Conservation (phyloP, 768 basidiomycete genomes). For the Saitozyma podzolica region DNA sequence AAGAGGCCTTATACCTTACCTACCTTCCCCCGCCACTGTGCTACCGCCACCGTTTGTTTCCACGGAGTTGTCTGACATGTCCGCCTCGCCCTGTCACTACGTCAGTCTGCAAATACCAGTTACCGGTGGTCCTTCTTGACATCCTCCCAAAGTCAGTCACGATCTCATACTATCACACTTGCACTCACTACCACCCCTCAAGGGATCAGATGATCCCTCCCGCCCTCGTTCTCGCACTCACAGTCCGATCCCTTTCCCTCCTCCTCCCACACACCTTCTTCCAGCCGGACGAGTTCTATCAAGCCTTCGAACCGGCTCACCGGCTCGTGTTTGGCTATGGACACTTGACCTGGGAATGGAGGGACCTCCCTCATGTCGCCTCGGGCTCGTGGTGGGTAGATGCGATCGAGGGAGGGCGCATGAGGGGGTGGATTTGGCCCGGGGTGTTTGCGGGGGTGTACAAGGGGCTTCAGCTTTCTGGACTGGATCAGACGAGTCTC, state of each 20-base stretch:
- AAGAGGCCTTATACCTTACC: too few relatives aligned
- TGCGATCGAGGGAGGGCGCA: slow-evolving; percentile 45
- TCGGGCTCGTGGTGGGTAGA: slow-evolving; percentile 33
- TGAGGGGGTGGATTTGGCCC: slow-evolving; percentile 63
- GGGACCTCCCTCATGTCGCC: slow-evolving; percentile 21
- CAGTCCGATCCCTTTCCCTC: slow-evolving; percentile 40
- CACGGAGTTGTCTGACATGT: too few relatives aligned
- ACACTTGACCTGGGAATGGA: slow-evolving; percentile 95
- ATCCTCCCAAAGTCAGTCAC: too few relatives aligned
- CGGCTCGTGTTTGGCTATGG: slow-evolving; percentile 86
- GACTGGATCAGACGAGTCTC: slow-evolving; percentile 61
- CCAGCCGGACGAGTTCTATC: slow-evolving; percentile 96
- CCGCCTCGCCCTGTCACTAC: too few relatives aligned
- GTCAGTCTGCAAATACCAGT: too few relatives aligned
- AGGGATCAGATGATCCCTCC: slow-evolving; percentile 11
- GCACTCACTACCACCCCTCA: neutral
- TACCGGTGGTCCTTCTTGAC: too few relatives aligned
- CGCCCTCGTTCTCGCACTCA: slow-evolving; percentile 35
- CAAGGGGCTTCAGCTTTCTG: slow-evolving; percentile 63
- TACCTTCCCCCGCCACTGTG: too few relatives aligned
- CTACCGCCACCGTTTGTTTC: too few relatives aligned
- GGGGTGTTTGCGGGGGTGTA: slow-evolving; percentile 76
- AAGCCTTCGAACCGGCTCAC: slow-evolving; percentile 90
- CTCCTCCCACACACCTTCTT: slow-evolving; percentile 80
- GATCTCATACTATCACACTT: too few relatives aligned